These are phyloP conservation scores for Fonsecaea pugnacius DNA, from an alignment of 2,329 filamentous ascomycete genomes.

Conservation along the genomic window DNA sequence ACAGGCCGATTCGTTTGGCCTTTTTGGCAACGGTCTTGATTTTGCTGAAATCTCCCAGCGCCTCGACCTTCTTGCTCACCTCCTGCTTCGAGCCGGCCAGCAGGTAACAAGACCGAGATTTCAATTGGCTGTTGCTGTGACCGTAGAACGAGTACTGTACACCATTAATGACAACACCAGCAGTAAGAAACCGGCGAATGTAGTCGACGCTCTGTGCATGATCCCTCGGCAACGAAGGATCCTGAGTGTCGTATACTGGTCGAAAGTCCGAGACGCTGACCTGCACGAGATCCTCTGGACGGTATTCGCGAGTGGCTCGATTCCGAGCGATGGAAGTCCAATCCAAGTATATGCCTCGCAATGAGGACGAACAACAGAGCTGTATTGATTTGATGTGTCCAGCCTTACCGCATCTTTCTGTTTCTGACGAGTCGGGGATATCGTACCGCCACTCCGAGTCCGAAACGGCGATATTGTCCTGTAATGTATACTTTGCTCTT, in stretches of 20 bases:
- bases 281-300: constrained; percentile 3
- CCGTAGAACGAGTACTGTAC: constrained; percentile 12
- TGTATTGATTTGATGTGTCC: constrained; percentile 5
- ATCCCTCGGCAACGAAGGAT: background rate
- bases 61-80: constrained; percentile 6
- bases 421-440: background rate
- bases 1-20: constrained; percentile 11
- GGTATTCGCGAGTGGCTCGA: constrained; percentile 11
- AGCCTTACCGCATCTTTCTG: constrained; percentile 7
- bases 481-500: constrained; percentile 3
- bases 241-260: background rate
- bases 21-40: constrained; percentile 13
- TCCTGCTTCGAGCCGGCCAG: constrained; percentile 11
- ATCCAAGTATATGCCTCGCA: constrained; percentile 5
- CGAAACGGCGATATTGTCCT: constrained; percentile 4
- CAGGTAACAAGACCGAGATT: constrained; percentile 12
- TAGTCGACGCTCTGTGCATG: constrained; percentile 7
- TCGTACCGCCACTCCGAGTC: constrained; percentile 9
- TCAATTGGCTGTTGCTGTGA: constrained; percentile 15
- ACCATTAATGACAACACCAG: constrained; percentile 10
- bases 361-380: constrained; percentile 1
- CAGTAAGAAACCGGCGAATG: background rate
- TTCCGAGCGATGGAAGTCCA: background rate
- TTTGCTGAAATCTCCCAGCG: constrained; percentile 12
- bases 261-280: constrained; percentile 14